Evolutionary conservation across 257 asterid species (phyloP).

Genomic region (Paulownia fortunei): DNA sequence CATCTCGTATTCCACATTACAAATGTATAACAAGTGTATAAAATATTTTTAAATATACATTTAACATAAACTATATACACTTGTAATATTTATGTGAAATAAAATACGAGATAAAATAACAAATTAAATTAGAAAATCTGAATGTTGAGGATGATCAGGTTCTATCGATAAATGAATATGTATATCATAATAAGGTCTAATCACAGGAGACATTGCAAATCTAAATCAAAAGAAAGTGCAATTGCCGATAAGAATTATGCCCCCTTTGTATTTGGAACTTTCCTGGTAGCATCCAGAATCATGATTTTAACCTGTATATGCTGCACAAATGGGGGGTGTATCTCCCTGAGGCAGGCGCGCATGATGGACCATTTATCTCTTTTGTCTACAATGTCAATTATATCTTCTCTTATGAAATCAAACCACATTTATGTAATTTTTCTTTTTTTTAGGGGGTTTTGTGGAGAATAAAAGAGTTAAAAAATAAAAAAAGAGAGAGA

Average conservation of each 20-base stretch:
- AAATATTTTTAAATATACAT: too few relatives aligned
- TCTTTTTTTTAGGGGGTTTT: not conserved
- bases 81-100: too few relatives aligned
- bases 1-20: too few relatives aligned
- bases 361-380: not conserved
- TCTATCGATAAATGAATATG: too few relatives aligned
- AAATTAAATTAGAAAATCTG: too few relatives aligned
- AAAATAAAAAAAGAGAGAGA: not conserved
- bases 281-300: not conserved
- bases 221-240: not conserved
- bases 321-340: not conserved
- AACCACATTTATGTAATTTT: too few relatives aligned
- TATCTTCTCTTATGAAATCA: not conserved
- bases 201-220: not conserved
- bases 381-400: not conserved
- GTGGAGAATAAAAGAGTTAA: not conserved
- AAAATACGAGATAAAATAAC: too few relatives aligned
- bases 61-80: too few relatives aligned
- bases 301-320: not conserved
- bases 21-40: too few relatives aligned
- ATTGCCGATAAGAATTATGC: not conserved
- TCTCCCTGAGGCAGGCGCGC: not conserved
- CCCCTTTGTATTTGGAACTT: not conserved
- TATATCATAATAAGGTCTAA: slow-evolving; percentile 1
- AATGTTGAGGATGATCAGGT: too few relatives aligned